Base-by-base conservation (phyloP, 768 basidiomycete species). In the Sarcodon aspratus region DNA sequence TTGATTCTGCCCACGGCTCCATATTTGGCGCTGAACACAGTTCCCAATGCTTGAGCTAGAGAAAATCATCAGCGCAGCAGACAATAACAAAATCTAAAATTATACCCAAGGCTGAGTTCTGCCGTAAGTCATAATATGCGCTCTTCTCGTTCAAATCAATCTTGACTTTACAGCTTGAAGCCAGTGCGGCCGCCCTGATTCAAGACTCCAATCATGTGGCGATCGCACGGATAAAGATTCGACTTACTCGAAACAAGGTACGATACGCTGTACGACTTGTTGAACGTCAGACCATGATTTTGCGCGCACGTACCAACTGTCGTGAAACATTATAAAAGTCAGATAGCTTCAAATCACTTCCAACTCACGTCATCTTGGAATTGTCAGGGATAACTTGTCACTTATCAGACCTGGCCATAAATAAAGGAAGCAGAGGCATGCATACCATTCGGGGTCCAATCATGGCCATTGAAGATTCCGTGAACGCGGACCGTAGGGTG, bases 311-410 rank as follows among this genome's bases (percentile, higher is more conserved):
- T 79, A 79, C 67, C 80, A 92, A 6, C 80, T 82, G 50, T 13
- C 21, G 45, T 1, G 33, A 35, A 18, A 8, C 5, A 1, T 46
- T 5, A 31, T 45, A 33, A 12, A 11, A 27, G 13, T 34, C 21
- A 45, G 17, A 3, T 17, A 3, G 36, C 43, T 6, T 27, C 9
- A 38, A 13, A 2, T 1, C 43, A 32, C 0, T 15, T 10, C 35
- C 18, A 1, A 60, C 79, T 50, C 58, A 84, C 85, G 68, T 63
- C 66, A 87, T 78, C 54, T 79, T 81, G 1, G 85, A 71, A 57
- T 88, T 81, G 59, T 90, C 87, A 0, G 90, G 90, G 45, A 89
- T 87, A 45, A 93, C 89, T 91, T 48, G 9, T n/a, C 21, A 9
- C 21, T 9, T 11, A 6, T 38, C 18, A 48, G 18, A 12, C 35